These are phyloP conservation scores for Apiotrichum laibachii DNA, from an alignment of 1,284 basidiomycete species.

Conservation along the genomic window DNA sequence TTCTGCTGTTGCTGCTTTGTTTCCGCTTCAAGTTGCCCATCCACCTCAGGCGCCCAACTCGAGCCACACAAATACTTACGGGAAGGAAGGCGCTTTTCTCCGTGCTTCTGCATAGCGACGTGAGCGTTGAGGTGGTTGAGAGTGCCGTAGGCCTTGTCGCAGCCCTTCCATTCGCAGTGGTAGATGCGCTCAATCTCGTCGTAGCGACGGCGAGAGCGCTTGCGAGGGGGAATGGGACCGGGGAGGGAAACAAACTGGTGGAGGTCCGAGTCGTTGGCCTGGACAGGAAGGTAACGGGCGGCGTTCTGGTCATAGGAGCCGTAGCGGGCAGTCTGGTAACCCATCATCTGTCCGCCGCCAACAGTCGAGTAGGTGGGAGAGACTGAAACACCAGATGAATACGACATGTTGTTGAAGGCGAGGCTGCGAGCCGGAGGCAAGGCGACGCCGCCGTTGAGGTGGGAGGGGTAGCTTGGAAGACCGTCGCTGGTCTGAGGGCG, in stretches of 20 bases:
- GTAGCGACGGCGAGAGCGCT: slow-evolving; percentile 52
- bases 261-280: slow-evolving; percentile 9
- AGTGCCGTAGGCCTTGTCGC: slow-evolving; percentile 57
- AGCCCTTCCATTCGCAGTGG: slow-evolving; percentile 56
- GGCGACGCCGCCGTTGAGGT: slow-evolving; percentile 21
- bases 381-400: slow-evolving; percentile 4
- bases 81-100: slow-evolving; percentile 55
- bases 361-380: slow-evolving; percentile 6
- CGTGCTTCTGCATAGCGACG: slow-evolving; percentile 59
- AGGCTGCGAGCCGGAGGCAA: slow-evolving; percentile 39
- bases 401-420: slow-evolving; percentile 22
- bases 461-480: slow-evolving; percentile 34
- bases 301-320: slow-evolving; percentile 31
- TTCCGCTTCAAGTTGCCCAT: background rate
- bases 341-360: slow-evolving; percentile 10
- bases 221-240: slow-evolving; percentile 39
- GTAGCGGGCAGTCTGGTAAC: slow-evolving; percentile 20
- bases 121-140: slow-evolving; percentile 60
- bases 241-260: slow-evolving; percentile 28
- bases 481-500: slow-evolving; percentile 46
- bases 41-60: no score
- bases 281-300: slow-evolving; percentile 6
- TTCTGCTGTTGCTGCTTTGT: background rate
- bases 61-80: slow-evolving; percentile 42
- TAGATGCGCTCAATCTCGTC: slow-evolving; percentile 60